These are phyloP conservation scores for Kernera saxatilis DNA, from an alignment of 345 rosid genomes.

Conservation along the genomic window DNA sequence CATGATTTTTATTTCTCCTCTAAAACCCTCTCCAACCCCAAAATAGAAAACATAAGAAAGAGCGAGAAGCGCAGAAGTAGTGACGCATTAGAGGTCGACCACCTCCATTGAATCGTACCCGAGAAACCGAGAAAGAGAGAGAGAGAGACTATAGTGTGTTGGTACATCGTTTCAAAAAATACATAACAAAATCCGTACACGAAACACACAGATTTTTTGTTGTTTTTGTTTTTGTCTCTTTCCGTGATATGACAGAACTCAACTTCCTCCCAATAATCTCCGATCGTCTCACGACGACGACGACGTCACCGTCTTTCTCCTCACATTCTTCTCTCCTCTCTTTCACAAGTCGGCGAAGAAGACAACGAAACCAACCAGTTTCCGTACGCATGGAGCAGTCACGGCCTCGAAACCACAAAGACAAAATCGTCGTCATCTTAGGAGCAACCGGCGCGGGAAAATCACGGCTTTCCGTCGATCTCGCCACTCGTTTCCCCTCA, in stretches of 20 bases:
- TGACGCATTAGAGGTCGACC: slow-evolving; percentile 16
- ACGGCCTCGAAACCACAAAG: slow-evolving; percentile 20
- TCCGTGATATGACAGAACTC: slow-evolving; percentile 28
- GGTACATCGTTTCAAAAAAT: slow-evolving; percentile 7
- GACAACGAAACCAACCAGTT: slow-evolving; percentile 14
- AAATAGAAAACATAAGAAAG: background rate
- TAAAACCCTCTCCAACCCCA: slow-evolving; percentile 24
- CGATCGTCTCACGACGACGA: slow-evolving; percentile 14
- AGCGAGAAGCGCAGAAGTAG: slow-evolving; percentile 4
- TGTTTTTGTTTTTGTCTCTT: slow-evolving; percentile 17
- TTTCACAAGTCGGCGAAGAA: background rate
- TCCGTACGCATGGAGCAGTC: slow-evolving; percentile 10
- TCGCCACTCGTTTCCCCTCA: slow-evolving; percentile 43
- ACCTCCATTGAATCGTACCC: slow-evolving; percentile 28
- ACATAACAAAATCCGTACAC: slow-evolving; percentile 7
- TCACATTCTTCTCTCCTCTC: slow-evolving; percentile 12
- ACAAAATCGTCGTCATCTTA: slow-evolving; percentile 68
- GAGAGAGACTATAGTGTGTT: background rate
- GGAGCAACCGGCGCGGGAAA: slow-evolving; percentile 94
- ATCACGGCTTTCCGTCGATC: slow-evolving; percentile 73
- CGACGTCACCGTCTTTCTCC: slow-evolving; percentile 10
- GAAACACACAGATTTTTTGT: background rate
- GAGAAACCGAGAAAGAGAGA: background rate
- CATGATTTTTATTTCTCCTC: background rate
- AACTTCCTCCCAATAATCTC: slow-evolving; percentile 29